Evolutionary conservation across 225 moss, liverwort and hornwort genomes (phyloP).

Genomic region (Pleurozium schreberi): DNA sequence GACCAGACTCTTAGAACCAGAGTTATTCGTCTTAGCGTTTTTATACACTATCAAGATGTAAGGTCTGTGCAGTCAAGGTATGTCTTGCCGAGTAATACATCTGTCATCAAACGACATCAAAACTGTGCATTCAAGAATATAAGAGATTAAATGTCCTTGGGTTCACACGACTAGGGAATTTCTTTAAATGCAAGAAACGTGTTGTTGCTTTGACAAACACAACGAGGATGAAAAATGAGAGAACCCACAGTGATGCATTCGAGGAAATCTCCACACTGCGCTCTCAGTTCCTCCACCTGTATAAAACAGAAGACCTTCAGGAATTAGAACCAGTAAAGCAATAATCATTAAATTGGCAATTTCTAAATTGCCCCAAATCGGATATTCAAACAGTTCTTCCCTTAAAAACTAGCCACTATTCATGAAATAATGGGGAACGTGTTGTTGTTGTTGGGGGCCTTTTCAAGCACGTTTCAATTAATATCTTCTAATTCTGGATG

Average conservation of each 20-base stretch:
- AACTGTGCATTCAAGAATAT: neutral
- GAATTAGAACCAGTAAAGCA: neutral
- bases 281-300: conserved; percentile 72
- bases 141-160: neutral
- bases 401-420: neutral
- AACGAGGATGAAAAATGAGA: neutral
- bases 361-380: neutral
- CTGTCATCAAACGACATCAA: neutral
- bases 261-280: conserved; percentile 44
- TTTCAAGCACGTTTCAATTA: neutral
- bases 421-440: neutral
- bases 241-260: conserved; percentile 64
- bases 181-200: neutral
- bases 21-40: neutral
- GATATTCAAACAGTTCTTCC: neutral
- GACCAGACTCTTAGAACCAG: neutral
- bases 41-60: neutral
- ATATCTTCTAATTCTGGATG: neutral
- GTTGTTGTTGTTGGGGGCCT: neutral
- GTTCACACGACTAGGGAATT: neutral
- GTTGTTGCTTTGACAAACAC: neutral
- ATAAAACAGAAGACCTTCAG: neutral
- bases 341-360: neutral
- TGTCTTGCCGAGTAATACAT: neutral
- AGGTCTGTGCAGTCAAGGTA: neutral